Evolutionary conservation across 768 basidiomycete species (phyloP).

Genomic region (Gelatoporia subvermispora): DNA sequence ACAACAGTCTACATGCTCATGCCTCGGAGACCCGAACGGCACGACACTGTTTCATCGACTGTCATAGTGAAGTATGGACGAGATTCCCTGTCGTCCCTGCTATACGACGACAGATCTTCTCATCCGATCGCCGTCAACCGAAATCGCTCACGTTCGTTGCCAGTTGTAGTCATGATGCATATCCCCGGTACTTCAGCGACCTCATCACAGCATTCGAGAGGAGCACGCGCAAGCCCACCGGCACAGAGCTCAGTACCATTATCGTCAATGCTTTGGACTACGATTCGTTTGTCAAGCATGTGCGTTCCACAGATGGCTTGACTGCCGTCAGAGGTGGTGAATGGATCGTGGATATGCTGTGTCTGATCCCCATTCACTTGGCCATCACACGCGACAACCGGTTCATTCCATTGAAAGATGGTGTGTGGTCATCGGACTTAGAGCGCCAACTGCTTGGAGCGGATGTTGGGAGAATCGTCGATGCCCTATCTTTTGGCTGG

Average conservation of each 20-base stretch:
- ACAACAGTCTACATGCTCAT: conserved; percentile 1
- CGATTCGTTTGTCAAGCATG: conserved; percentile 18
- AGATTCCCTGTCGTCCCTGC: conserved; percentile 56
- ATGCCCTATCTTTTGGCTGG: conserved; percentile 56
- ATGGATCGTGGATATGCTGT: conserved; percentile 58
- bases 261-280: conserved; percentile 29
- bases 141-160: conserved; percentile 42
- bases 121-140: conserved; percentile 26
- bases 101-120: conserved; percentile 40
- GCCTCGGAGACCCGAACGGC: conserved; percentile 16
- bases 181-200: conserved; percentile 38
- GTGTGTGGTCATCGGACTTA: conserved; percentile 42
- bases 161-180: conserved; percentile 30
- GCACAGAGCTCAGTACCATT: conserved; percentile 36
- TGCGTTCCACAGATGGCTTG: conserved; percentile 14
- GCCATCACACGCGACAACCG: conserved; percentile 56
- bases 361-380: conserved; percentile 61
- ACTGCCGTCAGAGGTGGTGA: conserved; percentile 48
- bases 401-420: conserved; percentile 58
- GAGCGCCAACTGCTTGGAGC: conserved; percentile 55
- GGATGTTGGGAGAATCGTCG: conserved; percentile 51
- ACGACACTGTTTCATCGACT: conserved; percentile 51
- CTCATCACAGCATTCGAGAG: conserved; percentile 44
- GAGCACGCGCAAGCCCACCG: conserved; percentile 47
- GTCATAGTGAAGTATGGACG: conserved; percentile 53